Base-by-base conservation (phyloP, 116 monocot genomes). In the Papilionanthe hybrid region DNA sequence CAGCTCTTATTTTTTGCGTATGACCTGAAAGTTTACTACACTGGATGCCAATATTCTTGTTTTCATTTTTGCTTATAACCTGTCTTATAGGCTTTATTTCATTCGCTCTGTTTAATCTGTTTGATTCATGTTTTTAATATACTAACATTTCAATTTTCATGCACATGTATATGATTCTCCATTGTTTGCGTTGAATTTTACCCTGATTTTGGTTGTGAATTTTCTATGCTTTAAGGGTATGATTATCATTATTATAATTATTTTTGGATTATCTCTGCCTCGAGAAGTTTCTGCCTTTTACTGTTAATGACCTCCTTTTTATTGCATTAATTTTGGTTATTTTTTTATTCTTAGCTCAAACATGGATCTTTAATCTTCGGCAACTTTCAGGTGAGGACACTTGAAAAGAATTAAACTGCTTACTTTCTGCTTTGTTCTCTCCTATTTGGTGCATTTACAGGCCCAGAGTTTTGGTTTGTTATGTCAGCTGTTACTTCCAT, bases 111-210 rank as follows among this genome's bases (percentile, higher is more conserved):
- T 20, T 43, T 7, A 43, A 43, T 20, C 10, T 37, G 29, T 19
- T 44, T 73, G 73, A 73, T 44, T 73, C 73, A 73, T 43, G 27
- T 44, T 73, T 43, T 18, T 17, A n/a, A 73, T 43, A 73, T 19
- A 43, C 7, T 73, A n/a, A 43, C n/a, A 73, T 44, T n/a, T 73
- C 44, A 44, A 44, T 73, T 23, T 12, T 1, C 73, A 44, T 42
- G 9, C 42, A 37, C 43, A 44, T 73, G 44, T 22, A 73, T 19
- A 29, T 42, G 73, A 73, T 44, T 43, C 42, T 44, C 2, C 17
- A 15, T 42, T 43, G 41, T 43, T 44, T 28, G 5, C 18, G 5
- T 32, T 71, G 71, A 29, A 32, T 71, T 29, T 9, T 41, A 71
- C 71, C 71, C 37, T 41, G 32, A 30, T 65, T 71, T 71, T 71